Conservation (phyloP, 148 eudicot genomes). For the Cornus controversa region DNA sequence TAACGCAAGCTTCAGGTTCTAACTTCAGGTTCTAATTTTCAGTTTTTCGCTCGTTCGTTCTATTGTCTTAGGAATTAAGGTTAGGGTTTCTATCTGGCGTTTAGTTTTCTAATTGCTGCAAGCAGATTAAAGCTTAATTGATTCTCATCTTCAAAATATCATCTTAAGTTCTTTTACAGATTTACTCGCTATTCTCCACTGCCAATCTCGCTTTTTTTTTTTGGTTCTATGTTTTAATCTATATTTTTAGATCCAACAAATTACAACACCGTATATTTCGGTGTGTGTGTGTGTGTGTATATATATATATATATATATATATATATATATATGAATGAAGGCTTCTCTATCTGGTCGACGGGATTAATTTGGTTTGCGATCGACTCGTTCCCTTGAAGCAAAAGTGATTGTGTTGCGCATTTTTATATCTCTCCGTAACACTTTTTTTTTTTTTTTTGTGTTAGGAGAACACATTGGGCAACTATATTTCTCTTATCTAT, state of each 20-base stretch:
- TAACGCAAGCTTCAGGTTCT: no score
- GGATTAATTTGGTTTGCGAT: slow-evolving; percentile 24
- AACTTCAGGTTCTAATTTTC: no score
- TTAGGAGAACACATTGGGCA: slow-evolving; percentile 30
- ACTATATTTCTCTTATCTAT: slow-evolving; percentile 28
- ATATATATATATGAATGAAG: background rate
- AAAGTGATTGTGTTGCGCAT: slow-evolving; percentile 43
- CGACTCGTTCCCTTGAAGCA: slow-evolving; percentile 92
- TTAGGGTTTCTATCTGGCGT: background rate
- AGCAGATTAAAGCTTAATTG: no score
- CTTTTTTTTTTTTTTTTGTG: background rate
- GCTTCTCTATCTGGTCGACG: slow-evolving; percentile 43
- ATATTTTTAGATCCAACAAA: no score
- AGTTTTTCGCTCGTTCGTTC: no score
- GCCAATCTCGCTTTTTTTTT: no score
- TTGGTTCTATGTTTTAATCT: no score
- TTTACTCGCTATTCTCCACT: no score
- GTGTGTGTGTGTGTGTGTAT: background rate
- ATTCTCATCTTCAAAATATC: no score
- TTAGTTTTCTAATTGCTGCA: background rate
- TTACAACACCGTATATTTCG: no score
- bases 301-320: no score
- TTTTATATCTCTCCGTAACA: slow-evolving; percentile 9
- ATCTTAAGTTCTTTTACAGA: no score
- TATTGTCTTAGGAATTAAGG: background rate